Conservation (phyloP, 2,329 filamentous ascomycete species). For the Fusarium agapanthi region DNA sequence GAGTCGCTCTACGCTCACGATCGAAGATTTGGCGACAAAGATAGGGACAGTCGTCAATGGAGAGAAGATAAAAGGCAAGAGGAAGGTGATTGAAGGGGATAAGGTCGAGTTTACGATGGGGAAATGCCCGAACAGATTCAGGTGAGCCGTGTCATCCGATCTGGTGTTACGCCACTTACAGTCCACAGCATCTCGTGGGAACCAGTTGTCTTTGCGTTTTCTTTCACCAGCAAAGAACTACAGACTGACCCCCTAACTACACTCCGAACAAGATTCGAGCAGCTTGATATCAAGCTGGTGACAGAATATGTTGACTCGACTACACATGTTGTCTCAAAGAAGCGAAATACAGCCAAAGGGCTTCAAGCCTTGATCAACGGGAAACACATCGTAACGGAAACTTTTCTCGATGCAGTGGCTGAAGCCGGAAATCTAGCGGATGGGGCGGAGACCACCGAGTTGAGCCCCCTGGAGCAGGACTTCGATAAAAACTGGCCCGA, state of each 20-base stretch:
- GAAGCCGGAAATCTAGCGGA: conserved; percentile 63
- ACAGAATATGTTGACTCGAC: conserved; percentile 76
- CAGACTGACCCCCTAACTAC: conserved; percentile 70
- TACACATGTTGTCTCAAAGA: conserved; percentile 88
- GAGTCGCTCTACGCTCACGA: conserved; percentile 72
- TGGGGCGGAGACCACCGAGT: conserved; percentile 57
- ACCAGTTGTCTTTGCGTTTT: conserved; percentile 83
- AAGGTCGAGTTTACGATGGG: conserved; percentile 76
- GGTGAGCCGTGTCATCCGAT: conserved; percentile 49
- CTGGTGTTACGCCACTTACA: conserved; percentile 11
- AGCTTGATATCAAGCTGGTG: conserved; percentile 87
- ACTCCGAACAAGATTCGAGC: conserved; percentile 74
- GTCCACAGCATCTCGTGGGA: conserved; percentile 76
- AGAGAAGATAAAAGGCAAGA: conserved; percentile 70
- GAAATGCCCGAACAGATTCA: conserved; percentile 70
- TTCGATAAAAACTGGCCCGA: conserved; percentile 84
- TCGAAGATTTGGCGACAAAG: conserved; percentile 86
- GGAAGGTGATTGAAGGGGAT: conserved; percentile 59
- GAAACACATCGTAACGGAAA: conserved; percentile 76
- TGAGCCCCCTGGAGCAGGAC: conserved; percentile 75
- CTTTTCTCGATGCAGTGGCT: conserved; percentile 78
- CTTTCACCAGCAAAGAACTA: conserved; percentile 75
- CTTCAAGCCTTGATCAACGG: conserved; percentile 87
- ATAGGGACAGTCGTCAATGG: conserved; percentile 84
- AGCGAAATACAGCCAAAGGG: conserved; percentile 88